phyloP scores from a whole-genome alignment of 2,329 filamentous ascomycete species.

The Orbilia blumenaviensis region DNA sequence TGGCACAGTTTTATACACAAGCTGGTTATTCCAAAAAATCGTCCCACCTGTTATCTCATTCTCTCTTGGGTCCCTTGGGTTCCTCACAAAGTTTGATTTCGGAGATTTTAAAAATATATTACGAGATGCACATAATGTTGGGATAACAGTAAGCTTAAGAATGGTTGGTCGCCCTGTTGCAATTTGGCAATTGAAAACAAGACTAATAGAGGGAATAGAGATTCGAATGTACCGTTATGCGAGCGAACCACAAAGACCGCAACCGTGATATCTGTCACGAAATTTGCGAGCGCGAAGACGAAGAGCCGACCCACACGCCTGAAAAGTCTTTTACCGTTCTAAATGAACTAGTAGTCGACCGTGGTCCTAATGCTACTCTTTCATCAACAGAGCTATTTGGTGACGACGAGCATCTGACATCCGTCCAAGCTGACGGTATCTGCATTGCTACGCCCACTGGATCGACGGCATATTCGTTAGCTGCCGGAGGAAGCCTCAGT shows the following conservation, averaged over 20 bases:
- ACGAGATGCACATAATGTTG: conserved; percentile 75
- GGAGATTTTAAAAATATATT: conserved; percentile 75
- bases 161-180: conserved; percentile 61
- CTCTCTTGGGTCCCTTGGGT: conserved; percentile 87
- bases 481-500: conserved; percentile 91
- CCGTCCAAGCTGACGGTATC: conserved; percentile 88
- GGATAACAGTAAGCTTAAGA: conserved; percentile 86
- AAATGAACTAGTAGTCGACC: conserved; percentile 95
- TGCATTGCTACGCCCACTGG: conserved; percentile 95
- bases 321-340: conserved; percentile 88
- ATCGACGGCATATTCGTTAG: conserved; percentile 93
- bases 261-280: conserved; percentile 68
- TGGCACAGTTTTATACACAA: conserved; percentile 95
- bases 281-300: conserved; percentile 75
- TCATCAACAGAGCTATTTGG: conserved; percentile 91
- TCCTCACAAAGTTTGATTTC: conserved; percentile 96
- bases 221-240: conserved; percentile 57
- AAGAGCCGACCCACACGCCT: conserved; percentile 82
- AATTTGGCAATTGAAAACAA: neutral
- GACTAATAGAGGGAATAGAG: neutral
- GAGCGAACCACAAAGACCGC: conserved; percentile 52
- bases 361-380: conserved; percentile 94
- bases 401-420: conserved; percentile 94
- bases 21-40: conserved; percentile 94
- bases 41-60: conserved; percentile 95